Base-by-base conservation (phyloP, 1,284 basidiomycete genomes). In the Paramarasmius palmivorus region DNA sequence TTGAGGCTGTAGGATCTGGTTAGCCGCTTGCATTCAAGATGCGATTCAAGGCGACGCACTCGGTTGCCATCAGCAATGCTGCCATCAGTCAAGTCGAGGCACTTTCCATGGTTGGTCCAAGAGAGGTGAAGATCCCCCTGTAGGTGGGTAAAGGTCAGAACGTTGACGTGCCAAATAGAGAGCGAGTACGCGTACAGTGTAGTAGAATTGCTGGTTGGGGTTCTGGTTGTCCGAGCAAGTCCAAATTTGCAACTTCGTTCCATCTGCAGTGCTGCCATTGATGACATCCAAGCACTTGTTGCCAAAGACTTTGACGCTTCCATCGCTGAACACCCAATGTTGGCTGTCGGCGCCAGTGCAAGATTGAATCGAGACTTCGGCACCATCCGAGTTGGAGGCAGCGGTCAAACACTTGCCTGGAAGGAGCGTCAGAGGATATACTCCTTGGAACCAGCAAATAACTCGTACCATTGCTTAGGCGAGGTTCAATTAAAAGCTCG, bases 211-310 rank as follows among this genome's bases (percentile, higher is more conserved):
- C 53, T 69, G 65, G 46, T 65, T 63, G 10, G 57, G 45, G 53
- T 58, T 58, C 36, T 54, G 53, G 41, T 57, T 53, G 37, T 39
- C 50, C 25, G 54, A 50, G 48, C 68, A 69, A 26, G 60, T 59
- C 65, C 65, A 68, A 50, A 69, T 64, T 54, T 70, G 68, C 42
- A 69, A 59, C 55, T 65, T 66, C 15, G 59, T 58, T 26, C 68
- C 68, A 53, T 66, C 59, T n/a, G 52, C 59, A 39, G 57, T 63
- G 35, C 19, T 51, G 9, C 68, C 66, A 34, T 57, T 53, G 5
- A 59, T 61, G 23, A 68, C 65, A 53, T 70, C 68, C 29, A 69
- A 58, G 54, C 68, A 70, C 54, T 63, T 68, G 41, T 57, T 59
- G 44, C 56, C 59, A 53, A 63, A 67, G 20, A 65, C 39, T 47